These are phyloP conservation scores for Cucurbita pepo DNA, from an alignment of 306 rosid species.

Conservation along the genomic window DNA sequence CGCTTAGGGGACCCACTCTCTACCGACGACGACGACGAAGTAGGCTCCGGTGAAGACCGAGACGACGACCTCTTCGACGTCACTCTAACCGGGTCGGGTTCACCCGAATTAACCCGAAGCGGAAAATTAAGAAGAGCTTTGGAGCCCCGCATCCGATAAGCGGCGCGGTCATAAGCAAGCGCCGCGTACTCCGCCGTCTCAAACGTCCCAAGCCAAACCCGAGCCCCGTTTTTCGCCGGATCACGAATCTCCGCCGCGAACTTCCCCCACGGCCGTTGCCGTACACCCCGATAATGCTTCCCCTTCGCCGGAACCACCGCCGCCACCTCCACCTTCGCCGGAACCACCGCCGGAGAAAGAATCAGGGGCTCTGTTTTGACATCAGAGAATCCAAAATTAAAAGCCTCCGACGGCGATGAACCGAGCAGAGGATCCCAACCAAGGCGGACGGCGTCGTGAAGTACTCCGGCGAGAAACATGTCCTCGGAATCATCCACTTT, in stretches of 20 bases:
- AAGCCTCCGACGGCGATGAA: conserved; percentile 6
- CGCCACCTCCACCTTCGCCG: not conserved
- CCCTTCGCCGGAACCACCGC: conserved; percentile 26
- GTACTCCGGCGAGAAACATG: conserved; percentile 60
- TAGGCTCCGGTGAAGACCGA: conserved; percentile 15
- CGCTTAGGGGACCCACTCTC: conserved; percentile 20
- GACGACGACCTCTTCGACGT: conserved; percentile 19
- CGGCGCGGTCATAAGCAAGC: conserved; percentile 52
- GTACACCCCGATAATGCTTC: conserved; percentile 53
- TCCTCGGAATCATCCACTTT: conserved; percentile 72
- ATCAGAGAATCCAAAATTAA: not conserved
- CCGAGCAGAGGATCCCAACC: conserved; percentile 75
- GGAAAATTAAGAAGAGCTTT: conserved; percentile 48
- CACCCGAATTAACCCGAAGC: conserved; percentile 39
- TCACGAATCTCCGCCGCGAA: conserved; percentile 67
- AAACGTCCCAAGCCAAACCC: conserved; percentile 60
- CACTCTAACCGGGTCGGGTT: conserved; percentile 49
- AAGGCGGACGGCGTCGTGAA: conserved; percentile 42
- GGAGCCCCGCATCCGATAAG: conserved; percentile 54
- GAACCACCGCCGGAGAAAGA: not conserved
- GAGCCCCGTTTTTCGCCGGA: conserved; percentile 49
- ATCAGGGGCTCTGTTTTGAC: conserved; percentile 31
- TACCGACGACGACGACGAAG: conserved; percentile 12
- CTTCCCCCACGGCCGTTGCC: conserved; percentile 64
- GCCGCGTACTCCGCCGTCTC: conserved; percentile 64